Evolutionary conservation across 1,284 basidiomycete species (phyloP).

Genomic region (Boletus semigastroideus): DNA sequence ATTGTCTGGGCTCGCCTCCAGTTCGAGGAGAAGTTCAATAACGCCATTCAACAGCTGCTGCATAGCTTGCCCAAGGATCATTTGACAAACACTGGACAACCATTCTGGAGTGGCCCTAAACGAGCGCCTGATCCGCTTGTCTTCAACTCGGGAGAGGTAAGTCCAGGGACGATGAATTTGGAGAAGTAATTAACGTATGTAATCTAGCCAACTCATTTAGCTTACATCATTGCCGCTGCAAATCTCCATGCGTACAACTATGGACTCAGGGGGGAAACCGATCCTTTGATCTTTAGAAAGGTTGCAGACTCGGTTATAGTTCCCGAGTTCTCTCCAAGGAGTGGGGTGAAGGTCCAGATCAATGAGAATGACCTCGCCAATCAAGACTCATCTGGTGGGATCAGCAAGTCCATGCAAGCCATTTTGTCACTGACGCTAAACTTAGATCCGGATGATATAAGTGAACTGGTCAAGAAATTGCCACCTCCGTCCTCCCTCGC

Average conservation of each 20-base stretch:
- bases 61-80: conserved; percentile 96
- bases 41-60: conserved; percentile 91
- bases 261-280: conserved; percentile 88
- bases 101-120: conserved; percentile 98
- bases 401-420: conserved; percentile 5
- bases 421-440: conserved; percentile 8
- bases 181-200: conserved; percentile 7
- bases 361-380: conserved; percentile 89
- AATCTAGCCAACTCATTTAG: conserved; percentile 77
- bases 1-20: conserved; percentile 96
- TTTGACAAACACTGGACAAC: conserved; percentile 85
- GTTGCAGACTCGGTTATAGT: conserved; percentile 84
- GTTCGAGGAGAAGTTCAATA: conserved; percentile 95
- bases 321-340: conserved; percentile 92
- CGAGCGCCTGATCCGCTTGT: conserved; percentile 92
- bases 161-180: conserved; percentile 29
- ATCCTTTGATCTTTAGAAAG: conserved; percentile 80
- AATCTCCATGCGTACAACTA: conserved; percentile 99
- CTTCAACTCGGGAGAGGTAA: conserved; percentile 86
- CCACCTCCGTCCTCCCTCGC: conserved; percentile 90
- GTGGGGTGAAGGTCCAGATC: conserved; percentile 93
- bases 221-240: conserved; percentile 91
- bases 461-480: conserved; percentile 62
- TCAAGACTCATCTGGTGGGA: conserved; percentile 45
- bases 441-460: conserved; percentile 54